Evolutionary conservation across 176 grass and related monocot genomes (phyloP).

Genomic region (Musa schizocarpa): DNA sequence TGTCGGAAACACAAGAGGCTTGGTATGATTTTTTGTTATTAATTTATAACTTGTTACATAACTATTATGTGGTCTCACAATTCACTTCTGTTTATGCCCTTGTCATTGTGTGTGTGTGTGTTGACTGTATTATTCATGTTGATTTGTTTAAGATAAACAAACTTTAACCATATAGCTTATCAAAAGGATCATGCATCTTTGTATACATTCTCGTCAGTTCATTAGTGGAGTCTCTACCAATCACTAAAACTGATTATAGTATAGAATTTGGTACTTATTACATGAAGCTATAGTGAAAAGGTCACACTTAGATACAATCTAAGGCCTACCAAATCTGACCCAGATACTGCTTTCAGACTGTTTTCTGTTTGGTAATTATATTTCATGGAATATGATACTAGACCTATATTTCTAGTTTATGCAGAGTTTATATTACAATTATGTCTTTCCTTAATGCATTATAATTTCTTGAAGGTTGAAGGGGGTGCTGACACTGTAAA

Average conservation of each 20-base stretch:
- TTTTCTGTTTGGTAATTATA: no score
- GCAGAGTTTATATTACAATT: no score
- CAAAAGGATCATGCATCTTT: not conserved
- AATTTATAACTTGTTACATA: no score
- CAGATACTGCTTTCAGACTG: not conserved
- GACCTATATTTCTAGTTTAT: no score
- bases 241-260: not conserved
- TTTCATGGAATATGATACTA: no score
- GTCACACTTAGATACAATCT: not conserved
- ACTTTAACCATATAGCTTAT: not conserved
- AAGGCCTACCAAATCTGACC: not conserved
- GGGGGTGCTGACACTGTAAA: slow-evolving; percentile 67
- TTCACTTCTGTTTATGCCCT: not conserved
- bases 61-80: no score
- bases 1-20: no score
- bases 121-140: not conserved
- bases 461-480: slow-evolving; percentile 52
- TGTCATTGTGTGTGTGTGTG: not conserved
- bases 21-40: no score
- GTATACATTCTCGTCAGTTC: not conserved
- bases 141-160: not conserved
- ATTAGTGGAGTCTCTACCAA: not conserved
- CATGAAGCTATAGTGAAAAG: not conserved
- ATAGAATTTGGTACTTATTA: not conserved
- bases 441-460: slow-evolving; percentile 3